Percentiles rank a stretch among this genome's conserved stretches.
These are phyloP conservation scores for Telfairia occidentalis DNA, from an alignment of 331 rosid genomes.

Conservation along the genomic window DNA sequence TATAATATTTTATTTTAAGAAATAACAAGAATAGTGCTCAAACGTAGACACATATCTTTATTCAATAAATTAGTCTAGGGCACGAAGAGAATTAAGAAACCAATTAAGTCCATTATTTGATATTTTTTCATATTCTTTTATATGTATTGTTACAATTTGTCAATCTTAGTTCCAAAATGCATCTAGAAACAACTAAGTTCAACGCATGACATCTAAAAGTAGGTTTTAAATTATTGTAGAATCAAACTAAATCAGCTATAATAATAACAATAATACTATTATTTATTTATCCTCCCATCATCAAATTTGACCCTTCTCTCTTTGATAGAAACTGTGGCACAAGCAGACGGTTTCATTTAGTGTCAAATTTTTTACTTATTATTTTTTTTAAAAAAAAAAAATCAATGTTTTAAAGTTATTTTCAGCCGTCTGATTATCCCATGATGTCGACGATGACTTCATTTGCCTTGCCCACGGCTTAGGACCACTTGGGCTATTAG, in stretches of 20 bases:
- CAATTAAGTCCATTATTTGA: neutral
- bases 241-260: neutral
- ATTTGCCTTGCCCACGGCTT: conserved; percentile 7
- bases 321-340: neutral
- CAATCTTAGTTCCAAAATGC: neutral
- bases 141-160: neutral
- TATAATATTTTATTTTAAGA: too few species aligned
- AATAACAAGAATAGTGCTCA: too few species aligned
- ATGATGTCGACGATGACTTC: neutral
- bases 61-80: too few species aligned
- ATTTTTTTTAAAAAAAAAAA: too few species aligned
- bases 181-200: neutral
- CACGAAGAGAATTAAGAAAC: too few species aligned
- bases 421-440: neutral
- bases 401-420: too few species aligned
- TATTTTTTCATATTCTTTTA: neutral
- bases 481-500: neutral
- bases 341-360: neutral
- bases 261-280: neutral
- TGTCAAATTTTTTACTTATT: too few species aligned
- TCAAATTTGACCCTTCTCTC: neutral
- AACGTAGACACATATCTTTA: too few species aligned
- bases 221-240: neutral
- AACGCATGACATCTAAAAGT: neutral
- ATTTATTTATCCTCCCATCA: neutral